phyloP scores from a whole-genome alignment of 495 filamentous ascomycete genomes.

The Bathelium albidoporum region DNA sequence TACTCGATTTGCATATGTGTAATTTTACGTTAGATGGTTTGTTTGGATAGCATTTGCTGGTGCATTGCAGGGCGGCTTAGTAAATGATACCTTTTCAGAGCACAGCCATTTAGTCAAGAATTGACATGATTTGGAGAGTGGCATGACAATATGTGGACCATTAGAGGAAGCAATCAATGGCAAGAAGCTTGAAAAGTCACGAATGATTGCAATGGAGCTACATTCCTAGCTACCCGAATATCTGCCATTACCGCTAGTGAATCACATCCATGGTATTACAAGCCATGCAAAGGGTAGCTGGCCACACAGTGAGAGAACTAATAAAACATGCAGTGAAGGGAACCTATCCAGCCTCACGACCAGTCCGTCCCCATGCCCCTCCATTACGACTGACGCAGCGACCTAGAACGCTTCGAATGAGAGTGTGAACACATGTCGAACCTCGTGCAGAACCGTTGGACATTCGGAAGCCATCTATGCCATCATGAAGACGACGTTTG shows the following conservation, averaged over 20 bases:
- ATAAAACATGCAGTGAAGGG: not conserved
- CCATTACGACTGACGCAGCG: not conserved
- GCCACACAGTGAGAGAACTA: not conserved
- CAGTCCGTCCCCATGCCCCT: not conserved
- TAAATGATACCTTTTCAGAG: too few relatives aligned
- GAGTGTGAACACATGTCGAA: not conserved
- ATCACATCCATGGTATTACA: not conserved
- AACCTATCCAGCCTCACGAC: not conserved
- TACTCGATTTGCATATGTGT: not conserved
- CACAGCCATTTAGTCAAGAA: not conserved
- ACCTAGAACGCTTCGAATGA: not conserved
- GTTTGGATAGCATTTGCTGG: not conserved
- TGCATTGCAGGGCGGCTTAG: not conserved
- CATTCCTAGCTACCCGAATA: not conserved
- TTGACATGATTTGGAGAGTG: too few relatives aligned
- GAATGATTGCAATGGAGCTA: not conserved
- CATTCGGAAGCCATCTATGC: not conserved
- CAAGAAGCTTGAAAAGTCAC: not conserved
- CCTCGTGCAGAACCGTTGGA: too few relatives aligned
- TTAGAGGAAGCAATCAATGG: not conserved
- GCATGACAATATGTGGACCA: too few relatives aligned
- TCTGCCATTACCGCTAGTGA: not conserved
- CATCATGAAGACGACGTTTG: not conserved
- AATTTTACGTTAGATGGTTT: not conserved
- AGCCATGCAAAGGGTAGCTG: not conserved